Evolutionary conservation across 2,329 filamentous ascomycete species (phyloP).

Genomic region (Phialophora chinensis): DNA sequence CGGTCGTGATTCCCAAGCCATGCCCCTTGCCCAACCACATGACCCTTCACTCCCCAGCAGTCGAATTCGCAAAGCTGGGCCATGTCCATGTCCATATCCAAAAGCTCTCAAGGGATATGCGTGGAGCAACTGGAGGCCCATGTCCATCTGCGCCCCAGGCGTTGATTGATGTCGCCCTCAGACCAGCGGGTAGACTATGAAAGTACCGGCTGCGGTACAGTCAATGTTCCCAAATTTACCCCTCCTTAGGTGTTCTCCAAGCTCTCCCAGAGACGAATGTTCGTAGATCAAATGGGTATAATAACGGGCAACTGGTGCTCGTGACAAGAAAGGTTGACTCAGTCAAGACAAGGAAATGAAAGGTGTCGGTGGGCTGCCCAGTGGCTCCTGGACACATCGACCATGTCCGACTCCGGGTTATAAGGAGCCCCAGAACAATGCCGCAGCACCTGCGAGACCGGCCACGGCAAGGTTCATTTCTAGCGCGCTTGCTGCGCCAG

Average conservation of each 20-base stretch:
- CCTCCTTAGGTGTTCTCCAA: conserved; percentile 21
- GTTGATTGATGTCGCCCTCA: conserved; percentile 10
- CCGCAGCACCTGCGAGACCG: conserved; percentile 36
- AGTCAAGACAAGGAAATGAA: conserved; percentile 31
- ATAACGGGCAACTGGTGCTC: conserved; percentile 33
- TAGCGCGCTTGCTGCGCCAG: conserved; percentile 31
- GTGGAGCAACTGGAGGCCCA: not conserved
- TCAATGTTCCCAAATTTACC: conserved; percentile 7
- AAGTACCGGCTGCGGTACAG: conserved; percentile 32
- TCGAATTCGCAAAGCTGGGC: not conserved
- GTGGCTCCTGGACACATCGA: conserved; percentile 21
- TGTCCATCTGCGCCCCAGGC: conserved; percentile 20
- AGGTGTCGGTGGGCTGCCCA: conserved; percentile 21
- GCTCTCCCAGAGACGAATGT: conserved; percentile 32
- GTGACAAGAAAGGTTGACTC: conserved; percentile 31
- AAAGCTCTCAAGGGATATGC: not conserved
- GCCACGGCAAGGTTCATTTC: conserved; percentile 33
- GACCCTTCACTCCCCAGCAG: not conserved
- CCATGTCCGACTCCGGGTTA: conserved; percentile 17
- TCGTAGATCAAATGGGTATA: conserved; percentile 14
- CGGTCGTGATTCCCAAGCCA: conserved; percentile 5
- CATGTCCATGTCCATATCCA: not conserved
- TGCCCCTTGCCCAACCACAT: conserved; percentile 9
- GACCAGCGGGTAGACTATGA: conserved; percentile 7
- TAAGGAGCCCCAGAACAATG: conserved; percentile 35